Conservation (phyloP, 2,329 filamentous ascomycete species). For the Hypomyces perniciosus region DNA sequence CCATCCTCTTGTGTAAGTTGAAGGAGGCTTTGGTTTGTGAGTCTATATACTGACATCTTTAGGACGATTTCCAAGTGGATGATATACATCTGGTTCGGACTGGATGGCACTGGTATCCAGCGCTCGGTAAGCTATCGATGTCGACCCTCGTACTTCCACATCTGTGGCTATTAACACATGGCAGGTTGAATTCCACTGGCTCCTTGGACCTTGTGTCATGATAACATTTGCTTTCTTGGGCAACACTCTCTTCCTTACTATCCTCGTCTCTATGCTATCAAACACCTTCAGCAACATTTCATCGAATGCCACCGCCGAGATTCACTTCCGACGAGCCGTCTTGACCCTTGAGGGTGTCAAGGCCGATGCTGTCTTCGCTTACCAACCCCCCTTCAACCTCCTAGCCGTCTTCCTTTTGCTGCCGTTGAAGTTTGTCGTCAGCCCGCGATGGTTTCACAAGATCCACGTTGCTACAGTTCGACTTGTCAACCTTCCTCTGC, state of each 20-base stretch:
- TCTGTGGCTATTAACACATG: background rate
- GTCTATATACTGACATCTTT: background rate
- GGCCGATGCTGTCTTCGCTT: conserved; percentile 75
- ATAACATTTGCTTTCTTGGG: conserved; percentile 78
- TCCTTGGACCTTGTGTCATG: conserved; percentile 76
- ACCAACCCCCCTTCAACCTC: conserved; percentile 78
- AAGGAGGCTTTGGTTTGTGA: no score
- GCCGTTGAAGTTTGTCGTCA: conserved; percentile 70
- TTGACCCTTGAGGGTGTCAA: conserved; percentile 82
- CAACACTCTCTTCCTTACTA: conserved; percentile 83
- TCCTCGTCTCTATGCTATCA: conserved; percentile 78
- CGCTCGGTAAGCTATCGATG: conserved; percentile 38
- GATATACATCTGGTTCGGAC: conserved; percentile 88
- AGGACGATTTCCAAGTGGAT: conserved; percentile 81
- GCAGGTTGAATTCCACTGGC: conserved; percentile 65
- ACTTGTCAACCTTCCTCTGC: conserved; percentile 66
- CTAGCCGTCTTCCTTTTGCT: conserved; percentile 67
- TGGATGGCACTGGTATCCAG: conserved; percentile 64
- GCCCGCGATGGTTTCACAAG: conserved; percentile 85
- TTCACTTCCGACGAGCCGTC: conserved; percentile 75
- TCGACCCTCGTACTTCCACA: background rate
- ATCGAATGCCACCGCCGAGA: conserved; percentile 71
- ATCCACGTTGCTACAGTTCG: conserved; percentile 75
- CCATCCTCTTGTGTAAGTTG: conserved; percentile 50
- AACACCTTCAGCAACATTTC: conserved; percentile 79